Percentiles rank a stretch among this genome's conserved stretches.
Evolutionary conservation across 106 monocot species (phyloP).

Genomic region (Xerophyta viscosa): DNA sequence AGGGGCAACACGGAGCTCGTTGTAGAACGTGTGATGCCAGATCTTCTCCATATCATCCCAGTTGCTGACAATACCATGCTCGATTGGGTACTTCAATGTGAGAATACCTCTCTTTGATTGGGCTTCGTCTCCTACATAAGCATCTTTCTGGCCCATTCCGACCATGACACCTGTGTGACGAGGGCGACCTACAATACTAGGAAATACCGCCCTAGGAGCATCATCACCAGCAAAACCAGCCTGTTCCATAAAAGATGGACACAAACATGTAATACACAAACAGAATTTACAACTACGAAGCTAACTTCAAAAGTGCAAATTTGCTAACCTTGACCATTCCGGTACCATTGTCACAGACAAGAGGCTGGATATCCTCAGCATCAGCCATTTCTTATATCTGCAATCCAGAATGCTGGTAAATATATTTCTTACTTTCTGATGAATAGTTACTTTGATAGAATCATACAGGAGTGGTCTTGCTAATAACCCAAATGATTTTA

Average conservation of each 20-base stretch:
- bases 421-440: background rate
- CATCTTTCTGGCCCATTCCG: constrained; percentile 30
- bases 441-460: too few species aligned
- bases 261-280: background rate
- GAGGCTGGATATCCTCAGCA: constrained; percentile 18
- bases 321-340: constrained; percentile 16
- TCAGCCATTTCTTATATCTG: constrained; percentile 13
- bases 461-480: too few species aligned
- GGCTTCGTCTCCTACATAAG: constrained; percentile 27
- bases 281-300: too few species aligned
- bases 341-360: constrained; percentile 20
- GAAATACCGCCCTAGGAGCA: constrained; percentile 27
- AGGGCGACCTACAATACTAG: constrained; percentile 25
- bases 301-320: background rate
- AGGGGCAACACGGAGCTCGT: constrained; percentile 28
- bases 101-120: constrained; percentile 28
- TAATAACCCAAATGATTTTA: too few species aligned
- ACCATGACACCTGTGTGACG: constrained; percentile 29
- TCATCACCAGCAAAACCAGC: constrained; percentile 33
- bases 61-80: constrained; percentile 25
- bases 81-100: constrained; percentile 21
- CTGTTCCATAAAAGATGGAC: background rate
- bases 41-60: constrained; percentile 37
- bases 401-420: background rate
- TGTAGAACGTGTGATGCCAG: constrained; percentile 27